phyloP scores from a whole-genome alignment of 257 asterid species.

The Fraxinus excelsior region DNA sequence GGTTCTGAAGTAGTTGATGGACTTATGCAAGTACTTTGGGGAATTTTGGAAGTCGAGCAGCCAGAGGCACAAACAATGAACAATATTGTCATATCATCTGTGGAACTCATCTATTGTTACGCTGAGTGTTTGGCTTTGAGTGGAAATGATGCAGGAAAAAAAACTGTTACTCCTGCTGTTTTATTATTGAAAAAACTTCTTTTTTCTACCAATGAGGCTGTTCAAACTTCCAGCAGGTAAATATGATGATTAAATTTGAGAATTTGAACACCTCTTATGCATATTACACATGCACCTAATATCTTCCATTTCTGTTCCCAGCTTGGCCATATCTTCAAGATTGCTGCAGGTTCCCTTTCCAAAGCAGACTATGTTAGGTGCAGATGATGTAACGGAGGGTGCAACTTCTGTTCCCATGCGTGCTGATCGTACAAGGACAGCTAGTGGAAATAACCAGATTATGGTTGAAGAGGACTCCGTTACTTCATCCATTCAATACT shows the following conservation, averaged over 20 bases:
- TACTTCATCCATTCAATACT: slow-evolving; percentile 94
- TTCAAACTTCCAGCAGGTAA: slow-evolving; percentile 99
- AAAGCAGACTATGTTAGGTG: slow-evolving; percentile 92
- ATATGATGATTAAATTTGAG: slow-evolving; percentile 10
- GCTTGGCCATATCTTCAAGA: slow-evolving; percentile 99
- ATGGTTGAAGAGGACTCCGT: slow-evolving; percentile 90
- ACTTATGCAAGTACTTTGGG: slow-evolving; percentile 98
- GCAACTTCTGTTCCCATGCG: slow-evolving; percentile 57
- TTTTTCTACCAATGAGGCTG: slow-evolving; percentile 86
- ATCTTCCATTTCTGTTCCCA: slow-evolving; percentile 43
- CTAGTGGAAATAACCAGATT: slow-evolving; percentile 66
- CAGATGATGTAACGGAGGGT: slow-evolving; percentile 74
- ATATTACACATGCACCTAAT: slow-evolving; percentile 29
- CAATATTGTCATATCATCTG: slow-evolving; percentile 85
- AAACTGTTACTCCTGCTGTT: slow-evolving; percentile 86
- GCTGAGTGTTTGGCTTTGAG: slow-evolving; percentile 92
- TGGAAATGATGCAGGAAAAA: slow-evolving; percentile 62
- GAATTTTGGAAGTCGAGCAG: slow-evolving; percentile 94
- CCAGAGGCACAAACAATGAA: slow-evolving; percentile 93
- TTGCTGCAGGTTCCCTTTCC: slow-evolving; percentile 99
- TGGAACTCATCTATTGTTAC: slow-evolving; percentile 87
- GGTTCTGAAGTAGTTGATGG: slow-evolving; percentile 95
- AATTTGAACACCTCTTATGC: slow-evolving; percentile 13
- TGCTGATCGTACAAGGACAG: slow-evolving; percentile 58
- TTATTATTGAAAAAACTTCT: slow-evolving; percentile 73